A percentile compares a stretch with the other conserved stretches of the same genome.
Conservation (phyloP, 2,329 filamentous ascomycete genomes). For the Pestalotiopsis fici region DNA sequence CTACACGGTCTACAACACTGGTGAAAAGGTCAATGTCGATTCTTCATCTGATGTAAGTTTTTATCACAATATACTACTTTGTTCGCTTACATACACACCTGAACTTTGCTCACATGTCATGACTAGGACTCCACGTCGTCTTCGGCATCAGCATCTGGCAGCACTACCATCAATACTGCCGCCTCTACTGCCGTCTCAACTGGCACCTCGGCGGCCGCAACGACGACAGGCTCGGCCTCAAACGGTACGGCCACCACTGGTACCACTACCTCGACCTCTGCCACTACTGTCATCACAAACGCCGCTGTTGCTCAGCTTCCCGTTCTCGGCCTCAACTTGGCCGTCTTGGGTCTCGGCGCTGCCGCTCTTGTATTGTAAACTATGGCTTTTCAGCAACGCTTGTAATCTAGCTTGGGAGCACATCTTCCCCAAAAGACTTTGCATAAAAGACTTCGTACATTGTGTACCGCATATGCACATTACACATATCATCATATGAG, state of each 20-base stretch:
- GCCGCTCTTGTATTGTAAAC: constrained; percentile 6
- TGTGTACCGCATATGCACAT: too few species aligned
- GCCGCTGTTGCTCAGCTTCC: constrained; percentile 6
- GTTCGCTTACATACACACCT: not conserved
- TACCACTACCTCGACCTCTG: not conserved
- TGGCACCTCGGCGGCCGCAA: not conserved
- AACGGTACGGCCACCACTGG: not conserved
- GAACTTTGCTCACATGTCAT: not conserved
- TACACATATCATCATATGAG: too few species aligned
- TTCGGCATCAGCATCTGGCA: constrained; percentile 1
- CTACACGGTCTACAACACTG: constrained; percentile 24
- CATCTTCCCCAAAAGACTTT: not conserved
- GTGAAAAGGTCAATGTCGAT: not conserved
- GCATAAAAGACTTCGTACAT: too few species aligned
- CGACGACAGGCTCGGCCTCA: not conserved
- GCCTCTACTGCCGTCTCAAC: not conserved
- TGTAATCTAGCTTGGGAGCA: not conserved
- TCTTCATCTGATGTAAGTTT: not conserved
- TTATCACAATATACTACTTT: not conserved
- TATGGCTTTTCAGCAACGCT: not conserved
- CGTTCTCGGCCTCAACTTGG: constrained; percentile 1
- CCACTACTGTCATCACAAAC: not conserved
- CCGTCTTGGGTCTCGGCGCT: constrained; percentile 8
- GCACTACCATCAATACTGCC: not conserved
- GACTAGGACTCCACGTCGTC: not conserved